Evolutionary conservation across 2,329 filamentous ascomycete species (phyloP), one percentile per base, ranked within the genome.

Genomic region (Tolypocladium guangdongense): DNA sequence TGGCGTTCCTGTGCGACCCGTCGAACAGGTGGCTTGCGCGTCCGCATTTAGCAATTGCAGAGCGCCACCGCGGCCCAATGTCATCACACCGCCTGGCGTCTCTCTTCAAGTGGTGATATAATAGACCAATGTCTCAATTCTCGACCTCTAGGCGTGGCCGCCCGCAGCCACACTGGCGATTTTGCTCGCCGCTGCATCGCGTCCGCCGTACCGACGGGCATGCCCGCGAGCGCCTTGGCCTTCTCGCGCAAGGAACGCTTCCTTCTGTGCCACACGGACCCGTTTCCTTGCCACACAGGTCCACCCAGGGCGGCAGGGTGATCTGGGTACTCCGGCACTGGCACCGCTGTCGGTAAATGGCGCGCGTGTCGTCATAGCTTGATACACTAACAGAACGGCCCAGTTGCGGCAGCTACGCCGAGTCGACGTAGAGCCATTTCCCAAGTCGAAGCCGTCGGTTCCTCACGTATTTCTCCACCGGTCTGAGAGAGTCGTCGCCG

Each of bases 291-390:
- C 64, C 70, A 52, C 74, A 75, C 0, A 70, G 66, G 50, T 78
- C 75, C 0, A 70, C 62, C 75, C 75, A 77, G 0, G 69, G 56
- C 0, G 76, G 74, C 1, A 78, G 63, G 7, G 77, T 56, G 7
- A 78, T 58, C 41, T 78, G 75, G 75, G 71, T 4, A 74, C 63
- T 2, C 74, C 74, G 11, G 68, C 64, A 5, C 74, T 54, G 69
- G 2, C 6, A 8, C 3, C 20, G 12, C 8, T n/a, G 35, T 41
- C 41, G 51, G 37, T 24, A 45, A 8, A 18, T 20, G 16, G 46
- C 22, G 11, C n/a, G 30, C 12, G 18, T 35, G 27, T n/a, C 24
- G 46, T 33, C 7, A 35, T 49, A 11, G 46, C 14, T 16, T 11
- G 30, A 6, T 35, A 5, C 41, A 64, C 68, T 60, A 61, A 74